These are phyloP conservation scores for Taiwanofungus camphoratus DNA, from an alignment of 1,284 basidiomycete species.

Conservation along the genomic window DNA sequence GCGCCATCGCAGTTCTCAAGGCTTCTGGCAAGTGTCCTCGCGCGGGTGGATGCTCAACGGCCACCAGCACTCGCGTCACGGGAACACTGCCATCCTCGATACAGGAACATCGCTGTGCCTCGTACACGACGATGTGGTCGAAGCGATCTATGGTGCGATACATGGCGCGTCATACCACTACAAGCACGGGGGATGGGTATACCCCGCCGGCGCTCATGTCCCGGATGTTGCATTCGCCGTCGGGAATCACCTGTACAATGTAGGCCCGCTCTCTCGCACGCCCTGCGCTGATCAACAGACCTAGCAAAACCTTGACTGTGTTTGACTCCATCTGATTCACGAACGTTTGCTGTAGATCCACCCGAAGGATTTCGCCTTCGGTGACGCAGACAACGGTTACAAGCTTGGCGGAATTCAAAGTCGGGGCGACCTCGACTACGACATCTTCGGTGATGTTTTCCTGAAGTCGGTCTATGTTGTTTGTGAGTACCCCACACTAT, in stretches of 20 bases:
- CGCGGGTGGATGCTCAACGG: conserved; percentile 25
- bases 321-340: conserved; percentile 1
- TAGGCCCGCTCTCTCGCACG: conserved; percentile 8
- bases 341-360: conserved; percentile 20
- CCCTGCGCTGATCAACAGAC: no score
- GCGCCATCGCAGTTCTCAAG: conserved; percentile 26
- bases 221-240: conserved; percentile 31
- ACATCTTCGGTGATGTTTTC: conserved; percentile 36
- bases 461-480: conserved; percentile 34
- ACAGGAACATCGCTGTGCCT: conserved; percentile 35
- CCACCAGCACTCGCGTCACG: conserved; percentile 17
- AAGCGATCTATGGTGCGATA: conserved; percentile 28
- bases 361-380: conserved; percentile 27
- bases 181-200: conserved; percentile 32
- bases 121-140: conserved; percentile 29
- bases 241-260: conserved; percentile 27
- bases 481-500: conserved; percentile 23
- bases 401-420: conserved; percentile 31
- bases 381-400: conserved; percentile 22
- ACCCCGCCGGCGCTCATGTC: conserved; percentile 26
- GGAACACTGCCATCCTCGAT: conserved; percentile 34
- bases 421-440: conserved; percentile 30
- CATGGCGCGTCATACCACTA: conserved; percentile 29
- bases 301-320: neutral
- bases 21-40: conserved; percentile 32